Evolutionary conservation across 306 rosid species (phyloP), one percentile per base, ranked within the genome.

Genomic region (Comarum palustre): DNA sequence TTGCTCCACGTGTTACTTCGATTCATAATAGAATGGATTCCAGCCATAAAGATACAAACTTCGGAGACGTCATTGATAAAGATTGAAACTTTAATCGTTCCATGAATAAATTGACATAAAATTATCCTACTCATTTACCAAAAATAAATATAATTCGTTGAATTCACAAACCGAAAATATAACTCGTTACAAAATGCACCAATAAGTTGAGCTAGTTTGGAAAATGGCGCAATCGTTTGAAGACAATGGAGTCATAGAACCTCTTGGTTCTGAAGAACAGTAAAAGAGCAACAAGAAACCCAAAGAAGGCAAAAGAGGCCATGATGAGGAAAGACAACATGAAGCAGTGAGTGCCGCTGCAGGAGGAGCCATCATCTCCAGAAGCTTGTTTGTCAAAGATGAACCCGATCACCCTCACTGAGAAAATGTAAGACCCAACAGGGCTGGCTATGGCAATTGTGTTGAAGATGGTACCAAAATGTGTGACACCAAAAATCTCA

Each of bases 391-490:
- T 77, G 70, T 89, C 98, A 6, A 89, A 94, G 16, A 91, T 79
- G 78, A 79, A 88, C 52, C 97, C 98, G 43, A 91, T 92, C 24
- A 89, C 83, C 75, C 81, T 77, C 24, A 91, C 96, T 9, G 97
- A 91, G n/a, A 94, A 86, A 15, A 94, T 80, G 58, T 91, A 91
- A 51, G 98, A 94, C 31, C 98, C 97, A 79, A 91, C 54, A 0
- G 95, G 98, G 55, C 92, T 86, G 25, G 97, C 89, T 59, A 87
- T 88, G 74, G 91, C 86, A 55, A 91, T 85, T 39, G 97, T 66
- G 78, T 94, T 91, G 87, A 86, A 91, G 77, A 91, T 94, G 27
- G 98, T 91, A 13, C 97, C 97, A 92, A 91, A 83, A 61, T 94
- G 96, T 79, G 66, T 76, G 3, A 91, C 83, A 14, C 98, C 98